phyloP scores from a whole-genome alignment of 2,329 filamentous ascomycete genomes.

The Aspergillus nomiae region DNA sequence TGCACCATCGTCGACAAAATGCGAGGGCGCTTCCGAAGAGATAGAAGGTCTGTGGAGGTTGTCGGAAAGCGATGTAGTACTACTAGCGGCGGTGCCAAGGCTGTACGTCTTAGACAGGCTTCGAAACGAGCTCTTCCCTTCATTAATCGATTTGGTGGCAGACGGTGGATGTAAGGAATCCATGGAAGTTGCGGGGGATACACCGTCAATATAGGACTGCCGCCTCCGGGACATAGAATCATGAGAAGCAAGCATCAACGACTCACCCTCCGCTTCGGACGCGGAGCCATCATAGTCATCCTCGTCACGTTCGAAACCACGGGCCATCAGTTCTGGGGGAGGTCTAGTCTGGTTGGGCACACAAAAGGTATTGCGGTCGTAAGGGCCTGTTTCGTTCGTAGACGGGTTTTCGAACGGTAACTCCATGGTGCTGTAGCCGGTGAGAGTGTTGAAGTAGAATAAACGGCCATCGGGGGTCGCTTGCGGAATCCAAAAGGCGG shows the following conservation, averaged over 20 bases:
- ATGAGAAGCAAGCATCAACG: conserved; percentile 67
- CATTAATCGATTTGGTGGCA: conserved; percentile 58
- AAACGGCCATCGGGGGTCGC: conserved; percentile 89
- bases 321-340: conserved; percentile 86
- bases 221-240: conserved; percentile 68
- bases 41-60: conserved; percentile 47
- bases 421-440: conserved; percentile 91
- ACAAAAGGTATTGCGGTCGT: conserved; percentile 83
- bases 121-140: conserved; percentile 43
- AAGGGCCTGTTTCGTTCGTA: conserved; percentile 77
- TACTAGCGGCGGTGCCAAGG: conserved; percentile 53
- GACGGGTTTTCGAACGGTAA: conserved; percentile 90
- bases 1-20: conserved; percentile 88
- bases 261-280: conserved; percentile 79
- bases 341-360: conserved; percentile 88
- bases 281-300: conserved; percentile 93
- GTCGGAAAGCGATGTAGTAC: conserved; percentile 58
- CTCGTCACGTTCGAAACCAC: conserved; percentile 78
- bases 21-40: conserved; percentile 65
- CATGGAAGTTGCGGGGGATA: conserved; percentile 88
- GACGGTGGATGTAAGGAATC: conserved; percentile 80
- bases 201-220: conserved; percentile 67
- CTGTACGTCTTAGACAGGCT: conserved; percentile 27
- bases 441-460: conserved; percentile 98
- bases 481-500: conserved; percentile 98